Base-by-base conservation (phyloP, 2,329 filamentous ascomycete species). In the Amylocarpus encephaloides region DNA sequence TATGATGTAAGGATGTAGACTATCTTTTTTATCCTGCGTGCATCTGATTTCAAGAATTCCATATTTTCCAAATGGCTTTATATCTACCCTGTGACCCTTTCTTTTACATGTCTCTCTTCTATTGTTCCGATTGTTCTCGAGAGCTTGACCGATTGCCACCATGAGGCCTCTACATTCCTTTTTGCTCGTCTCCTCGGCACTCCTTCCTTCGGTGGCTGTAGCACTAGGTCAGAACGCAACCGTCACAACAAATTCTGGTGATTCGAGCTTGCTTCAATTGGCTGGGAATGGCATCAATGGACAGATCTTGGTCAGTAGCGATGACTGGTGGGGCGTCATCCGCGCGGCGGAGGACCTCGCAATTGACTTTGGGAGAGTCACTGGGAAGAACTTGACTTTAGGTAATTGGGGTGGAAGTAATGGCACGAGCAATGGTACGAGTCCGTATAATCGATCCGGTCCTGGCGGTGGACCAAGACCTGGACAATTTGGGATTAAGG, bases 281-380 rank as follows among this genome's bases (percentile, higher is more conserved):
- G 59, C 55, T 18, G 60, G 62, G 5, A 43, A 47, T 12, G 55
- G 55, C 66, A 70, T 66, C 11, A 57, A 66, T 44, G 69, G 73
- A 0, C 74, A 78, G 60, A 79, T 84, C 45, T 68, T 77, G 2
- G 70, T 82, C n/a, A 77, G 78, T 9, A 59, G 66, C 16, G 69
- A 77, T 49, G 83, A 87, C 52, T 85, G 78, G 71, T 83, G 80
- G 68, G 84, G 82, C 50, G 84, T 87, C 1, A 73, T 86, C 48
- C 76, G 83, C 22, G 82, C 81, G 5, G 84, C 82, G 0, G 73
- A 80, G 35, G 84, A 88, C 64, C 73, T 88, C 9, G 81, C 82
- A 0, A 62, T 72, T 3, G 85, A 88, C 64, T 85, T 88, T 67
- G 83, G 83, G 13, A 77, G 80, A n/a, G 82, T 87, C 4, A 86